Percentiles rank a stretch among this genome's conserved stretches.
Conservation (phyloP, 345 rosid genomes). For the Jatropha curcas region DNA sequence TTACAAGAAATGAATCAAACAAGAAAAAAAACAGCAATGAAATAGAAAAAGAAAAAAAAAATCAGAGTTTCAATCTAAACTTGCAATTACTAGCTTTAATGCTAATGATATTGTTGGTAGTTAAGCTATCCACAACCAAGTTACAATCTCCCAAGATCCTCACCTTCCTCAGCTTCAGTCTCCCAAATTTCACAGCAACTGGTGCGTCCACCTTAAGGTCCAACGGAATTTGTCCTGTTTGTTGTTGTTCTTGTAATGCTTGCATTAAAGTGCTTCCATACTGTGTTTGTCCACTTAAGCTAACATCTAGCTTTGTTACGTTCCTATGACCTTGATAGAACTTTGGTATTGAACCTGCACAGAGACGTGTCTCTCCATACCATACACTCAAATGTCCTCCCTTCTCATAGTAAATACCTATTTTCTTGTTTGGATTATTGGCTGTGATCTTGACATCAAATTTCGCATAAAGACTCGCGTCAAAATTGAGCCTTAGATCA, state of each 20-base stretch:
- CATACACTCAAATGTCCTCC: slow-evolving; percentile 69
- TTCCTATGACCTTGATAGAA: slow-evolving; percentile 86
- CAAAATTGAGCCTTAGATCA: slow-evolving; percentile 62
- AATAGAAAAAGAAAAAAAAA: not conserved
- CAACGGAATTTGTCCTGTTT: slow-evolving; percentile 75
- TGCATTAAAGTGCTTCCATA: slow-evolving; percentile 65
- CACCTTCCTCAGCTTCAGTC: slow-evolving; percentile 66
- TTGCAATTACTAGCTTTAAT: slow-evolving; percentile 75
- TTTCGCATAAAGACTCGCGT: slow-evolving; percentile 59
- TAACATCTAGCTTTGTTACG: slow-evolving; percentile 61
- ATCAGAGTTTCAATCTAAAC: slow-evolving; percentile 62
- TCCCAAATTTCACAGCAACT: slow-evolving; percentile 65
- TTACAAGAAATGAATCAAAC: too few relatives aligned
- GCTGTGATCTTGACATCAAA: slow-evolving; percentile 81
- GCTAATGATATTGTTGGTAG: slow-evolving; percentile 52
- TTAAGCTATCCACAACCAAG: slow-evolving; percentile 73
- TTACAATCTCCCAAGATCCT: slow-evolving; percentile 61
- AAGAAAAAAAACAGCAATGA: not conserved
- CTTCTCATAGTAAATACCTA: slow-evolving; percentile 75
- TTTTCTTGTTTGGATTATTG: slow-evolving; percentile 73
- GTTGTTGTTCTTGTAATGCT: slow-evolving; percentile 82
- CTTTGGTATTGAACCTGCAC: slow-evolving; percentile 69
- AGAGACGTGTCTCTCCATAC: slow-evolving; percentile 60
- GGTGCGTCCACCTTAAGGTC: slow-evolving; percentile 72
- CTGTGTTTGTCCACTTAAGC: slow-evolving; percentile 52